These are phyloP conservation scores for Daldinia caldariorum DNA, from an alignment of 495 filamentous ascomycete species.

Conservation along the genomic window DNA sequence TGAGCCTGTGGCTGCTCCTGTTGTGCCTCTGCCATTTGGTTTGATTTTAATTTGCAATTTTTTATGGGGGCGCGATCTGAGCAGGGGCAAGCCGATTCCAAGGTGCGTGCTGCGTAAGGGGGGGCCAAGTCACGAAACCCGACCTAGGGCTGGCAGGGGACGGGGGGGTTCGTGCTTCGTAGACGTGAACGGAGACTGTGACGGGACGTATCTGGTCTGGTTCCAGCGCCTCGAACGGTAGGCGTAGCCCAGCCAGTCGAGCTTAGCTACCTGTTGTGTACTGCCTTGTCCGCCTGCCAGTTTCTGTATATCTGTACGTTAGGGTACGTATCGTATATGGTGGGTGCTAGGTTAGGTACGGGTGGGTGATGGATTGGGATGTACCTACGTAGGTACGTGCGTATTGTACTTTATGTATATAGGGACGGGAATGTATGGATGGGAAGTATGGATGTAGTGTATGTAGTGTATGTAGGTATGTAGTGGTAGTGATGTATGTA, in stretches of 20 bases:
- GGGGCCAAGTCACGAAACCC: slow-evolving; percentile 48
- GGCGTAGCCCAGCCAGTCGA: slow-evolving; percentile 33
- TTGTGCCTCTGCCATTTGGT: slow-evolving; percentile 53
- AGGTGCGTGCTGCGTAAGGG: slow-evolving; percentile 49
- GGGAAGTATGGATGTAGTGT: slow-evolving; percentile 14
- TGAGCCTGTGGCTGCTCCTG: slow-evolving; percentile 51
- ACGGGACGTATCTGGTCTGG: slow-evolving; percentile 36
- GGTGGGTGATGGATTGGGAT: neutral
- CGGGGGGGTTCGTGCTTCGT: slow-evolving; percentile 24
- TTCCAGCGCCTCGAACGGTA: slow-evolving; percentile 42
- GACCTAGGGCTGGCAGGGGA: slow-evolving; percentile 46
- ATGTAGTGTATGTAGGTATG: slow-evolving; percentile 8
- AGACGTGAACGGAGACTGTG: slow-evolving; percentile 26
- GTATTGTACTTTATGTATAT: slow-evolving; percentile 10
- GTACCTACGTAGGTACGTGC: slow-evolving; percentile 17
- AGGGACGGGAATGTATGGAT: neutral
- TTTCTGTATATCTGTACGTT: slow-evolving; percentile 6
- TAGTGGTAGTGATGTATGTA: slow-evolving; percentile 2
- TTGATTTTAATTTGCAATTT: slow-evolving; percentile 53
- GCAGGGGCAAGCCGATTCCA: slow-evolving; percentile 50
- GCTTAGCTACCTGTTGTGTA: slow-evolving; percentile 16
- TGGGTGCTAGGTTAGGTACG: slow-evolving; percentile 8
- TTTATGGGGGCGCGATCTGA: slow-evolving; percentile 50
- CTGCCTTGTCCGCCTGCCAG: slow-evolving; percentile 1
- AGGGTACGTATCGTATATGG: slow-evolving; percentile 8